Evolutionary conservation across 805 yeast genomes (phyloP).

Genomic region (Suhomyces emberorum): DNA sequence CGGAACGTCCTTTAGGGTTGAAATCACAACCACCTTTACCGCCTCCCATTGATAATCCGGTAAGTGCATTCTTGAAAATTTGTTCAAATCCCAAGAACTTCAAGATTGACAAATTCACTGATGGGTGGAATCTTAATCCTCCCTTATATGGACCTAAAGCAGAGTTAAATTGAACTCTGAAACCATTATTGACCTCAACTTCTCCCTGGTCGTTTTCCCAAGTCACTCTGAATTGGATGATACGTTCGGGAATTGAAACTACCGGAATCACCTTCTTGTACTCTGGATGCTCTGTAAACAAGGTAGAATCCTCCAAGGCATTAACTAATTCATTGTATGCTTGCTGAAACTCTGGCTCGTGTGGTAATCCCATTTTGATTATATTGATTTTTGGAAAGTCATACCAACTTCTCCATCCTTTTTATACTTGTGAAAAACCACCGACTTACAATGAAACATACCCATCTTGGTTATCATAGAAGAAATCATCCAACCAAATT

Average conservation of each 20-base stretch:
- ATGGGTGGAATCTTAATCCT: slow-evolving; percentile 96
- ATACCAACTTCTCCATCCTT: not conserved
- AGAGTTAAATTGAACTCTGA: slow-evolving; percentile 97
- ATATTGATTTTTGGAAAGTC: not conserved
- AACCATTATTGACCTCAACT: slow-evolving; percentile 93
- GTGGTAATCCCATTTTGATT: slow-evolving; percentile 65
- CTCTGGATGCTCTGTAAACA: slow-evolving; percentile 85
- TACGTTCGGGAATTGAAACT: slow-evolving; percentile 92
- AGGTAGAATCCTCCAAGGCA: slow-evolving; percentile 87
- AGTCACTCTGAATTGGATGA: slow-evolving; percentile 93
- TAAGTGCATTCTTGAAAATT: slow-evolving; percentile 95
- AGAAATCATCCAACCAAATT: no score
- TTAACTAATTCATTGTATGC: slow-evolving; percentile 91
- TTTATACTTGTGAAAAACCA: not conserved
- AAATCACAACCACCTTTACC: slow-evolving; percentile 99
- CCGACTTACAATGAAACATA: no score
- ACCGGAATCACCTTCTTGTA: slow-evolving; percentile 85
- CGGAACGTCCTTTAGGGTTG: slow-evolving; percentile 93
- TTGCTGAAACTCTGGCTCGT: slow-evolving; percentile 98
- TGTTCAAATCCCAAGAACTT: slow-evolving; percentile 98
- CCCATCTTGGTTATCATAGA: no score
- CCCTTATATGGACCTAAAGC: slow-evolving; percentile 99
- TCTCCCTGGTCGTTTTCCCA: slow-evolving; percentile 97
- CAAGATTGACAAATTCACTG: slow-evolving; percentile 90
- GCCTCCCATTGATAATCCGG: slow-evolving; percentile 98